Percentiles rank a stretch among this genome's conserved stretches.
Conservation (phyloP, 768 basidiomycete species). For the Macrolepiota fuliginosa region DNA sequence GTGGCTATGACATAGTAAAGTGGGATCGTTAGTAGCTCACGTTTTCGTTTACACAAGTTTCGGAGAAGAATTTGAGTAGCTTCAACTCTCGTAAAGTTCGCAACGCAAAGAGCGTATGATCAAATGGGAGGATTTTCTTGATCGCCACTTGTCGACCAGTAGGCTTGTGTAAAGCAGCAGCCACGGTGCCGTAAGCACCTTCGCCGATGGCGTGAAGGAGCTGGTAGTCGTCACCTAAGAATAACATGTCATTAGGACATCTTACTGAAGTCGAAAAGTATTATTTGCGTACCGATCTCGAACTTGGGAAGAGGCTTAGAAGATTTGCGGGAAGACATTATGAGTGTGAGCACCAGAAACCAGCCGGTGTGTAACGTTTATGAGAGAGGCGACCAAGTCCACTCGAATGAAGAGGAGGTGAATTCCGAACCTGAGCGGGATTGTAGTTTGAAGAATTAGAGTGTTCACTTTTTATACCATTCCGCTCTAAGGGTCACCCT, state of each 20-base stretch:
- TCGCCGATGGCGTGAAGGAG: conserved; percentile 75
- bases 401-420: conserved; percentile 16
- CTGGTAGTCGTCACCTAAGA: conserved; percentile 68
- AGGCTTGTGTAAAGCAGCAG: conserved; percentile 82
- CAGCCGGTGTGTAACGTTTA: conserved; percentile 40
- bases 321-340: conserved; percentile 57
- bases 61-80: conserved; percentile 81
- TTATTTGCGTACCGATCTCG: conserved; percentile 49
- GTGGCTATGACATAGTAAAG: not conserved
- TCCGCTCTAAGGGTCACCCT: not conserved
- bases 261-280: not conserved
- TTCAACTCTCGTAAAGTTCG: conserved; percentile 91
- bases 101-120: conserved; percentile 89
- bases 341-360: conserved; percentile 38
- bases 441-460: not conserved
- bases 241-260: conserved; percentile 12
- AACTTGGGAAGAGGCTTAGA: conserved; percentile 72
- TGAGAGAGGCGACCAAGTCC: conserved; percentile 18
- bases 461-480: not conserved
- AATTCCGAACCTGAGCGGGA: conserved; percentile 11
- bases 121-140: conserved; percentile 94
- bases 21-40: conserved; percentile 32
- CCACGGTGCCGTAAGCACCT: conserved; percentile 90
- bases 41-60: conserved; percentile 79
- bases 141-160: conserved; percentile 86